Conservation (phyloP, 2,329 filamentous ascomycete species). For the Bipolaris cookei region DNA sequence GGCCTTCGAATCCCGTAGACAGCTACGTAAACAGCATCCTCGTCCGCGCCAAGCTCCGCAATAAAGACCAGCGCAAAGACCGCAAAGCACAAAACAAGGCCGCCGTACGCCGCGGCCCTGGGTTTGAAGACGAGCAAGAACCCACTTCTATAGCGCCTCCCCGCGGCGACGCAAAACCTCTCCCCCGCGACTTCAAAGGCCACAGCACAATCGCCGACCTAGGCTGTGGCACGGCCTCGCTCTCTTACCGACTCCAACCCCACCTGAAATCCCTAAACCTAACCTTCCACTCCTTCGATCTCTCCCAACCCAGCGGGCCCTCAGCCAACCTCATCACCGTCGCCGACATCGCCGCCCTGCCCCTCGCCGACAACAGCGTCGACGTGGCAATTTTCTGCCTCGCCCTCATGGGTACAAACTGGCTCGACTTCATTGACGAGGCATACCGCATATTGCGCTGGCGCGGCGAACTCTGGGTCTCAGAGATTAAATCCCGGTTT, state of each 20-base stretch:
- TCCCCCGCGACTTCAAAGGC: slow-evolving; percentile 72
- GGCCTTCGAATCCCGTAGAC: slow-evolving; percentile 96
- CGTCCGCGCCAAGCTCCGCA: slow-evolving; percentile 64
- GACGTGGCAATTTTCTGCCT: slow-evolving; percentile 95
- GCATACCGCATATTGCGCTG: slow-evolving; percentile 89
- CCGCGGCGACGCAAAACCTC: slow-evolving; percentile 51
- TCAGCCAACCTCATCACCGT: slow-evolving; percentile 78
- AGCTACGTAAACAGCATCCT: slow-evolving; percentile 77
- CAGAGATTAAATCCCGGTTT: slow-evolving; percentile 95
- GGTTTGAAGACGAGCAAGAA: slow-evolving; percentile 16
- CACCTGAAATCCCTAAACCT: slow-evolving; percentile 72
- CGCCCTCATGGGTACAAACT: slow-evolving; percentile 98
- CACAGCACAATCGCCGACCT: slow-evolving; percentile 84
- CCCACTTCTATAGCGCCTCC: slow-evolving; percentile 14
- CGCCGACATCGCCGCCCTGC: slow-evolving; percentile 86
- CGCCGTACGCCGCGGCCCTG: slow-evolving; percentile 23
- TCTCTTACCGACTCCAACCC: slow-evolving; percentile 71
- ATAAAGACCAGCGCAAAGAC: slow-evolving; percentile 47
- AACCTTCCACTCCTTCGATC: slow-evolving; percentile 82
- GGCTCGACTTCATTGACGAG: slow-evolving; percentile 95
- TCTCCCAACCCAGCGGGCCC: slow-evolving; percentile 76
- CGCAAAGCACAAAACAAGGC: slow-evolving; percentile 49
- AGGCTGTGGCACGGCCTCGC: slow-evolving; percentile 88
- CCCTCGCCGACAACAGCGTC: slow-evolving; percentile 73
- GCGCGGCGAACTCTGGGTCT: slow-evolving; percentile 96